A percentile compares a stretch with the other conserved stretches of the same genome.
Evolutionary conservation across 2,329 filamentous ascomycete species (phyloP).

Genomic region (Fusarium paranaense): DNA sequence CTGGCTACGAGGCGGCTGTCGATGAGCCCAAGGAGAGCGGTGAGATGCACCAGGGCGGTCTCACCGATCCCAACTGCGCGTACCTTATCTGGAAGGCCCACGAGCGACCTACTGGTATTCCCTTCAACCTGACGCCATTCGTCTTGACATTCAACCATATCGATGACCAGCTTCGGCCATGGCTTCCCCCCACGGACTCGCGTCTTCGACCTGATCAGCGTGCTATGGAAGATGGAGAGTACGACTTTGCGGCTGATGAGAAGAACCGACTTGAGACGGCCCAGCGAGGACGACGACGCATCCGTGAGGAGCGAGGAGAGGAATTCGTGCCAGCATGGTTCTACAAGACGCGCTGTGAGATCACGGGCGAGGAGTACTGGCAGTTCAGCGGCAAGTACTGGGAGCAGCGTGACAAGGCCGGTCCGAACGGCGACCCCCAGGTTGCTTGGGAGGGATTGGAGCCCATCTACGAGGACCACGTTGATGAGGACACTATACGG

Average conservation of each 20-base stretch:
- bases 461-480: slow-evolving; percentile 72
- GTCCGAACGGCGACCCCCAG: slow-evolving; percentile 64
- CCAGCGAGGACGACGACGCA: slow-evolving; percentile 80
- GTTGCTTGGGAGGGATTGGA: slow-evolving; percentile 77
- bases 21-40: slow-evolving; percentile 63
- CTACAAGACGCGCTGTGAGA: slow-evolving; percentile 73
- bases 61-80: slow-evolving; percentile 76
- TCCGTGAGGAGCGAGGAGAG: slow-evolving; percentile 81
- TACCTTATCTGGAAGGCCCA: slow-evolving; percentile 96
- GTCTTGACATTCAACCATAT: slow-evolving; percentile 94
- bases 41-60: slow-evolving; percentile 61
- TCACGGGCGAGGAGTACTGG: slow-evolving; percentile 93
- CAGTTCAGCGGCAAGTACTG: slow-evolving; percentile 91
- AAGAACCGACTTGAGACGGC: slow-evolving; percentile 96
- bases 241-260: slow-evolving; percentile 91
- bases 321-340: slow-evolving; percentile 92
- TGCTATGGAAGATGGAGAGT: slow-evolving; percentile 98
- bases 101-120: slow-evolving; percentile 82
- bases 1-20: slow-evolving; percentile 84
- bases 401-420: slow-evolving; percentile 76
- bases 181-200: slow-evolving; percentile 92
- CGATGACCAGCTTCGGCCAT: slow-evolving; percentile 80
- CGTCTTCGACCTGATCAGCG: slow-evolving; percentile 93
- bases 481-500: slow-evolving; percentile 23
- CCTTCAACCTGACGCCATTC: slow-evolving; percentile 97